phyloP scores from a whole-genome alignment of 179 eudicot genomes.

The Nepenthes alata region DNA sequence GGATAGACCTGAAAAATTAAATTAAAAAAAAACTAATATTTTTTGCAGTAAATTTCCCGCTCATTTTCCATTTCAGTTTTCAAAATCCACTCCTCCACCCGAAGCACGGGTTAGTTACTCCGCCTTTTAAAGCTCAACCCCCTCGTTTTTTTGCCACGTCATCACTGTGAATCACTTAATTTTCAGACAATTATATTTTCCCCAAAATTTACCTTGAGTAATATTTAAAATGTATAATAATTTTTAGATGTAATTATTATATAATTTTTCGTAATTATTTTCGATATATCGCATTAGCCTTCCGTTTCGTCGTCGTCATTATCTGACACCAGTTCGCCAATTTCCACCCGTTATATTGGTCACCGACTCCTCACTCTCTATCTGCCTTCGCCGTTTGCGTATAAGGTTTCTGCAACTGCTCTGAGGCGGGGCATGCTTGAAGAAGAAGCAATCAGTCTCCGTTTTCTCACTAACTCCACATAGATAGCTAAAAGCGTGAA shows the following conservation, averaged over 20 bases:
- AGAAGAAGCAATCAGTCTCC: background rate
- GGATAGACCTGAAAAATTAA: no score
- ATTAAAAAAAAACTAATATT: no score
- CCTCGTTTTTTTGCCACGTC: conserved; percentile 12
- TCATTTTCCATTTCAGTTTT: conserved; percentile 3
- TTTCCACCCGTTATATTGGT: no score
- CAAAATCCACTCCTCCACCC: no score
- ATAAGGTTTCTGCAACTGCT: background rate
- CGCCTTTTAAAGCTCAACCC: background rate
- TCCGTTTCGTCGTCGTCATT: no score
- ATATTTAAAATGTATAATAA: no score
- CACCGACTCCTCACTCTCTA: conserved; percentile 3
- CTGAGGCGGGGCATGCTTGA: background rate
- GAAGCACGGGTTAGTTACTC: conserved; percentile 1
- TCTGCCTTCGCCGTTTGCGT: conserved; percentile 13
- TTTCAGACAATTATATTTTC: background rate
- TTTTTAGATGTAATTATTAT: no score
- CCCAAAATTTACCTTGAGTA: background rate
- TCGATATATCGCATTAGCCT: no score
- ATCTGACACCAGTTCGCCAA: no score
- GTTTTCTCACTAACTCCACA: background rate
- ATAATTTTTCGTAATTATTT: no score
- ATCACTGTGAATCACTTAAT: conserved; percentile 19
- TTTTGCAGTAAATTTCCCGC: conserved; percentile 8
- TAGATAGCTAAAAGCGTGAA: background rate